Conservation (phyloP, 2,329 filamentous ascomycete species). For the Daldinia sp. region DNA sequence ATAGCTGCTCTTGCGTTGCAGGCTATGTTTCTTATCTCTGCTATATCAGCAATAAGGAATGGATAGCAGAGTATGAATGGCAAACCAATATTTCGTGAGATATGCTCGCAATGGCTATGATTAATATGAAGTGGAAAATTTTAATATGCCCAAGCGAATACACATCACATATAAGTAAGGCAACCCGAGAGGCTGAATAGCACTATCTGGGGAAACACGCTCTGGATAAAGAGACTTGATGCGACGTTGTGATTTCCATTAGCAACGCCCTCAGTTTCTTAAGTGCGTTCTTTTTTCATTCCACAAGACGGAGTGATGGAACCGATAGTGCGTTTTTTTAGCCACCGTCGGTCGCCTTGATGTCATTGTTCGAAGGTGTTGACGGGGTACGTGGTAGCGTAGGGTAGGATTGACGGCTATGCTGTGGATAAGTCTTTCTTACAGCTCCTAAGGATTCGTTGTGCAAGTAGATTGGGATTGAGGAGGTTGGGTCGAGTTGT, state of each 20-base stretch:
- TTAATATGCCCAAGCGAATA: neutral
- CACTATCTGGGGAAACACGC: too few species aligned
- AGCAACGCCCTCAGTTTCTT: neutral
- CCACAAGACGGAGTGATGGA: neutral
- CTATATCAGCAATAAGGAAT: neutral
- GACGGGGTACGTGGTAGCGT: neutral
- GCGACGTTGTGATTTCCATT: neutral
- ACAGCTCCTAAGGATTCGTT: neutral
- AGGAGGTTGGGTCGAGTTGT: slow-evolving; percentile 6
- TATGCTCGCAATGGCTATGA: neutral
- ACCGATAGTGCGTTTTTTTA: neutral
- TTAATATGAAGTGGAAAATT: neutral
- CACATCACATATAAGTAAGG: neutral
- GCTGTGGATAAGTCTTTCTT: neutral
- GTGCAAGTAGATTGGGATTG: neutral
- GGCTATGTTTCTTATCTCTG: neutral
- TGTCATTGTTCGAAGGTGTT: neutral
- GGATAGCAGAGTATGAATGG: neutral
- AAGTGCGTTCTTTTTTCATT: neutral
- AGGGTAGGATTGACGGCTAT: neutral
- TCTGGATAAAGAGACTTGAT: too few species aligned
- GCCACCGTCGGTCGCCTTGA: neutral
- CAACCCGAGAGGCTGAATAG: neutral
- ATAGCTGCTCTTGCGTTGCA: neutral
- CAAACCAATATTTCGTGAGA: neutral